Evolutionary conservation across 2,329 filamentous ascomycete species (phyloP).

Genomic region (Coleophoma crateriformis): DNA sequence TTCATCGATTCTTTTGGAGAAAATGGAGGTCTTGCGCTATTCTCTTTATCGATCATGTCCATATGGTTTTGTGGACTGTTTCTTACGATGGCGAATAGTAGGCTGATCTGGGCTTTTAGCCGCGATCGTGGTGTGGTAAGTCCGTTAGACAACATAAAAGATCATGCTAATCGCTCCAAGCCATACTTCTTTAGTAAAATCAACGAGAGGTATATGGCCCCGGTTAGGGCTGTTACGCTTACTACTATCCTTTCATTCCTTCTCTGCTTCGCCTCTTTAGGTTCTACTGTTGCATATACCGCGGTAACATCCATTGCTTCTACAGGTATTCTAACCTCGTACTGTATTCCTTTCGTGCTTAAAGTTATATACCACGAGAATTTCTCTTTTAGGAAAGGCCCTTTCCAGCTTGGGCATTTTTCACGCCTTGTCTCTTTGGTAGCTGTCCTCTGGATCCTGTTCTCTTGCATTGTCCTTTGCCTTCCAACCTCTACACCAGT

Average conservation of each 20-base stretch:
- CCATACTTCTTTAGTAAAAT: conserved; percentile 49
- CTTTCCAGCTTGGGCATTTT: conserved; percentile 43
- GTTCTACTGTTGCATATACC: conserved; percentile 47
- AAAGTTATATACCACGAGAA: conserved; percentile 43
- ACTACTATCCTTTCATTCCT: conserved; percentile 47
- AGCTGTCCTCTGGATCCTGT: conserved; percentile 45
- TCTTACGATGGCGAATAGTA: conserved; percentile 47
- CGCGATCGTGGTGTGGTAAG: conserved; percentile 47
- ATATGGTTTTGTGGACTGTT: conserved; percentile 58
- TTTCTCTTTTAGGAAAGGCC: conserved; percentile 45
- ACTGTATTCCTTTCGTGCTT: conserved; percentile 50
- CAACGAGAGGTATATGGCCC: conserved; percentile 41
- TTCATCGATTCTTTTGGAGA: conserved; percentile 51
- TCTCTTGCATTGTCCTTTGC: conserved; percentile 52
- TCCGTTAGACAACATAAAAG: neutral
- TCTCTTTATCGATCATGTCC: conserved; percentile 50
- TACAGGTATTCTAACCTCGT: conserved; percentile 51
- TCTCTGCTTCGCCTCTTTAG: conserved; percentile 48
- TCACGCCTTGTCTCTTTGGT: conserved; percentile 41
- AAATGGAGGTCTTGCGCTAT: conserved; percentile 47
- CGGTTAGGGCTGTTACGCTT: conserved; percentile 49
- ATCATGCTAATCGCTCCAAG: conserved; percentile 7
- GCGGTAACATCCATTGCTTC: conserved; percentile 55
- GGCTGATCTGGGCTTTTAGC: conserved; percentile 56
- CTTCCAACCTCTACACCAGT: conserved; percentile 50